These are phyloP conservation scores for Dicorynia guianensis DNA, from an alignment of 306 rosid genomes.

Conservation along the genomic window DNA sequence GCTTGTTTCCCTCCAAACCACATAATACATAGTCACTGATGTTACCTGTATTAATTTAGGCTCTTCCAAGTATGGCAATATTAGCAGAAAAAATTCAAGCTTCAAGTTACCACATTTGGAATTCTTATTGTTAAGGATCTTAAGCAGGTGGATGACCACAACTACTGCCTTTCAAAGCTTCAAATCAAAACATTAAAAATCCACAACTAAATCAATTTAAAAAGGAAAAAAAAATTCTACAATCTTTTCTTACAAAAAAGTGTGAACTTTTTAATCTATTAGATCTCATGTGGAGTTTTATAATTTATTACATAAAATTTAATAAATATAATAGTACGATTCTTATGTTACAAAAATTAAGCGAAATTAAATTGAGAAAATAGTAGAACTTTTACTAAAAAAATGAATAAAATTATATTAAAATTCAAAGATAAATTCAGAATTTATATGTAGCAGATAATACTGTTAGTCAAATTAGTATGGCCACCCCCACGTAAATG, in stretches of 20 bases:
- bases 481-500: slow-evolving; percentile 16
- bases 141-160: not conserved
- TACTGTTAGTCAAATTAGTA: slow-evolving; percentile 9
- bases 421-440: not conserved
- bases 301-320: too few species aligned
- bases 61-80: not conserved
- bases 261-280: too few species aligned
- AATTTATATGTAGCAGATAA: not conserved
- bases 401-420: not conserved
- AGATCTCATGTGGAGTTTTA: too few species aligned
- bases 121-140: not conserved
- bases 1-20: slow-evolving; percentile 44
- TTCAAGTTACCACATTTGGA: not conserved
- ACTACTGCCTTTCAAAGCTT: not conserved
- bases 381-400: too few species aligned
- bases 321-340: too few species aligned
- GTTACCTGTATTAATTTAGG: slow-evolving; percentile 31
- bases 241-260: too few species aligned
- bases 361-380: too few species aligned
- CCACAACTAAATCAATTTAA: too few species aligned
- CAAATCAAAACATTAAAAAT: not conserved
- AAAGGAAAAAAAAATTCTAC: too few species aligned
- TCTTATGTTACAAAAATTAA: too few species aligned
- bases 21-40: slow-evolving; percentile 26
- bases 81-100: not conserved